These are phyloP conservation scores for Betula pendula DNA, from an alignment of 306 rosid species.

Conservation along the genomic window DNA sequence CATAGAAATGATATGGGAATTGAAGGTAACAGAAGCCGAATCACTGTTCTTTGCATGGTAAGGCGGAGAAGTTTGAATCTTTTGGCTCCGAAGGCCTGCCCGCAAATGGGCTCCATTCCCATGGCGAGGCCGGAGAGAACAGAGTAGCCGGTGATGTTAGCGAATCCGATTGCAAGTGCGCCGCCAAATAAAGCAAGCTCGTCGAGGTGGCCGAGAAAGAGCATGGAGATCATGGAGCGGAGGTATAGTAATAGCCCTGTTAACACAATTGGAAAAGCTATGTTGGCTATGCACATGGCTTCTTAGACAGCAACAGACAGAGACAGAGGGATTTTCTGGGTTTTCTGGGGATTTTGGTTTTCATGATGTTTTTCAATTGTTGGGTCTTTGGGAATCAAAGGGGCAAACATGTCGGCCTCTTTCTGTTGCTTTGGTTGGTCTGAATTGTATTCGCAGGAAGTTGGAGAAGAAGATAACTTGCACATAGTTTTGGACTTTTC, in stretches of 20 bases:
- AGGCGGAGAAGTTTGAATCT: constrained; percentile 73
- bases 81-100: constrained; percentile 90
- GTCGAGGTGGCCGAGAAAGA: constrained; percentile 76
- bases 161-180: constrained; percentile 79
- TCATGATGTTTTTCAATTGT: constrained; percentile 14
- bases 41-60: constrained; percentile 62
- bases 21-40: constrained; percentile 66
- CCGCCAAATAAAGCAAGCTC: constrained; percentile 84
- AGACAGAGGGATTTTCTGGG: constrained; percentile 18
- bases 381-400: constrained; percentile 51
- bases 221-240: constrained; percentile 89
- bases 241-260: constrained; percentile 72
- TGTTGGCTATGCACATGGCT: constrained; percentile 47
- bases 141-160: constrained; percentile 87
- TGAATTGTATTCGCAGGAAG: constrained; percentile 22
- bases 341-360: constrained; percentile 19
- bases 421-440: constrained; percentile 28
- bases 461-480: constrained; percentile 26
- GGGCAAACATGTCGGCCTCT: constrained; percentile 31
- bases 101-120: constrained; percentile 97
- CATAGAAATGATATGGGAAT: constrained; percentile 54
- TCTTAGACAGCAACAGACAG: constrained; percentile 45
- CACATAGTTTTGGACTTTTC: constrained; percentile 34
- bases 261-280: constrained; percentile 70
- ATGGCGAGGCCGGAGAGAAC: constrained; percentile 86